These are phyloP conservation scores for Arthrinium puccinioides DNA, from an alignment of 2,329 filamentous ascomycete genomes.

Conservation along the genomic window DNA sequence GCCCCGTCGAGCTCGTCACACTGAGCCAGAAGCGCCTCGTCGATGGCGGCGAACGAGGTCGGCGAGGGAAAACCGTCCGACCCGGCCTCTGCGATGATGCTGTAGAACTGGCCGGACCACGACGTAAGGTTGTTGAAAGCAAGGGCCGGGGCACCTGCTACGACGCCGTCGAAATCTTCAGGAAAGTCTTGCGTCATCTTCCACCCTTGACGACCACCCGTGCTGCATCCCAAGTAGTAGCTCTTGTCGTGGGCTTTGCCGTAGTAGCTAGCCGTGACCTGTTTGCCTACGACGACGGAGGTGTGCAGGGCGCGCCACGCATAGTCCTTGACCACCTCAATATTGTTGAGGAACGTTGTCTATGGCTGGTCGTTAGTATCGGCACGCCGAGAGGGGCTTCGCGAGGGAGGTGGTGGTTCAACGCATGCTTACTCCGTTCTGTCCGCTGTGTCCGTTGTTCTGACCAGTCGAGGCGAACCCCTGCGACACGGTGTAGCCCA, in stretches of 20 bases:
- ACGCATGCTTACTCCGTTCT: constrained; percentile 2
- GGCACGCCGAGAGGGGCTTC: constrained; percentile 42
- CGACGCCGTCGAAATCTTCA: constrained; percentile 49
- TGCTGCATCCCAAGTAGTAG: constrained; percentile 53
- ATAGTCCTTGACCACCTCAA: constrained; percentile 23
- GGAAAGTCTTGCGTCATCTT: constrained; percentile 46
- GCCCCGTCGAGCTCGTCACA: constrained; percentile 34
- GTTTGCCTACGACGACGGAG: constrained; percentile 39
- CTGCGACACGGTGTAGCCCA: not conserved
- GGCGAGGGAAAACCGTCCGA: constrained; percentile 19
- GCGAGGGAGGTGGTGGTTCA: constrained; percentile 25
- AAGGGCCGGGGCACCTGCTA: constrained; percentile 39
- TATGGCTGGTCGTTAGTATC: constrained; percentile 28
- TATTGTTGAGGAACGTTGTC: constrained; percentile 33
- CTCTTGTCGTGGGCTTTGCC: constrained; percentile 27
- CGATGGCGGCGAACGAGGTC: constrained; percentile 21
- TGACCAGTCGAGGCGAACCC: constrained; percentile 1
- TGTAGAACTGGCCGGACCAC: constrained; percentile 34
- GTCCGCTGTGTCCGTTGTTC: constrained; percentile 2
- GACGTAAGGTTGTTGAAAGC: constrained; percentile 26
- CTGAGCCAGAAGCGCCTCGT: constrained; percentile 25
- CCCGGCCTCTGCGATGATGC: constrained; percentile 27
- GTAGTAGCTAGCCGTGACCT: constrained; percentile 41
- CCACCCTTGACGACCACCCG: constrained; percentile 51
- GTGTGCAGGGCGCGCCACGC: constrained; percentile 39